Base-by-base conservation (phyloP, 1,139 yeast genomes). In the Lodderomyces beijingensis region DNA sequence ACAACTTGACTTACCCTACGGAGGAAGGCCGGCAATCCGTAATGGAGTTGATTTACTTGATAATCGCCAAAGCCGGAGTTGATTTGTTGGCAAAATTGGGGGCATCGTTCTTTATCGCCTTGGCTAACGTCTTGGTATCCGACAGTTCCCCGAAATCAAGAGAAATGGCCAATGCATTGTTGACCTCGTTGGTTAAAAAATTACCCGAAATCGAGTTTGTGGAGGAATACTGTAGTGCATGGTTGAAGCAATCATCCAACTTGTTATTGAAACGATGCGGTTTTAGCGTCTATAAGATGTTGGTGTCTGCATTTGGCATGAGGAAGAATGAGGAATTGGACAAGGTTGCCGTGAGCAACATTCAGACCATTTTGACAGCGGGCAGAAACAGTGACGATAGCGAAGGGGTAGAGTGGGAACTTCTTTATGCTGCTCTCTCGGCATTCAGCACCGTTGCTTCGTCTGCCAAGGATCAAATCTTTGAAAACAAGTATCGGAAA, bases 21-120 rank as follows among this genome's bases (percentile, higher is more conserved):
- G 82, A 82, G 40, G 74, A 78, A 28, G 99, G 98, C 33, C 73
- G 97, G 36, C 81, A 83, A 47, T 86, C 96, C 1, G 95, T 87
- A 2, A 77, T 91, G 85, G 98, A 91, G 49, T 66, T 89, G 49
- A 65, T 91, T 31, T 83, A 82, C 47, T 65, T 78, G 43, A 70
- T 91, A 37, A 64, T 91, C 19, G 65, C 69, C 29, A 85, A 83
- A 50, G 74, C 91, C 4, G 78, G 82, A 8, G 62, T 68, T 5
- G 82, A 77, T 2, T 64, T 87, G 26, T 59, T 87, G 32, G 62
- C 65, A 4, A 79, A 77, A 37, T 58, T 88, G 32, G 69, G 89
- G 0, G 59, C 82, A 0, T 81, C 95, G 2, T 84, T 89, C 49
- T 91, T 88, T 51, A 81, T 89, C 32, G 86, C 89, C 0, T 63